Base-by-base conservation (phyloP, 2,329 filamentous ascomycete genomes). In the Amauroascus verrucosus region DNA sequence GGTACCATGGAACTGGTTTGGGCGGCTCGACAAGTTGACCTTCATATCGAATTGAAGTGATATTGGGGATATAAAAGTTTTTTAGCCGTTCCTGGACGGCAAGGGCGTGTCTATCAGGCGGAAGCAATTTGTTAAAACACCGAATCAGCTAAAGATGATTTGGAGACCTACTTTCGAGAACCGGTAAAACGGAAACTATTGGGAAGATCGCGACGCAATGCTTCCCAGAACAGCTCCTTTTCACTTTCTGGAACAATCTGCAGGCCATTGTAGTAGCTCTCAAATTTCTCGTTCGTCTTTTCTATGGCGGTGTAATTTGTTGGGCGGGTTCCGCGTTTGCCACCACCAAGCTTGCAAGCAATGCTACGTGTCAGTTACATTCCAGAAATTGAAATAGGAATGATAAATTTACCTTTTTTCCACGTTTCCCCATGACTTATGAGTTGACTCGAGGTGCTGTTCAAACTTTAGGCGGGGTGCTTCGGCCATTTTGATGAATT, bases 151-250 rank as follows among this genome's bases (percentile, higher is more conserved):
- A 38, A 38, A 6, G 14, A 13, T 9, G 33, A 9, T 46, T 14
- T 44, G 37, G 38, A n/a, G 14, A 16, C 47, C 38, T 76, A 88
- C 84, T 88, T 87, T 77, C 91, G 94, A 45, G 89, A 96, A 35
- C 93, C 93, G 56, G 89, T 94, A 73, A 98, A 98, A 57, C 93
- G 83, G 75, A 97, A 98, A 71, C 90, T 96, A 74, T 96, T 97
- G 53, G 93, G 93, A 48, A 98, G 75, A 66, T 97, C 90, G 59
- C 84, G 81, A 64, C 83, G 81, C 67, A 97, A 75, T 0, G 86
- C 81, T 35, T 80, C 78, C 93, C 93, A 98, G 71, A 96, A 97
- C 8, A 80, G 77, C 54, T 82, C 76, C 63, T 80, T 82, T 72
- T 97, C 91, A 44, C 84, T 81, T 48, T 89, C 86, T 0, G 85